Evolutionary conservation across 495 filamentous ascomycete genomes (phyloP).

Genomic region (Penicillium riverlandense): DNA sequence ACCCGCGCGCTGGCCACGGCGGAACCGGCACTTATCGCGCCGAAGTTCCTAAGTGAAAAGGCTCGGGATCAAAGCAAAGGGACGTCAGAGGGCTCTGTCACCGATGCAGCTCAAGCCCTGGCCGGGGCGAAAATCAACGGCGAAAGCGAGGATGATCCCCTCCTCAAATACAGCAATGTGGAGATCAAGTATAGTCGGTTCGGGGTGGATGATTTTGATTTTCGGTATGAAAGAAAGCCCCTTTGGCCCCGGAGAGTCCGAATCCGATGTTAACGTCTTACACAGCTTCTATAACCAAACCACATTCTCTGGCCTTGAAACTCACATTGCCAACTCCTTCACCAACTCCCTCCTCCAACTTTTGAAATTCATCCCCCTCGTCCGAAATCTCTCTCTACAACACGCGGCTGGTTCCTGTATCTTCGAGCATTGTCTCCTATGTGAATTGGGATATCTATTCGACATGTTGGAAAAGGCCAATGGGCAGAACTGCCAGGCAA

Average conservation of each 20-base stretch:
- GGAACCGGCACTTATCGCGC: conserved; percentile 55
- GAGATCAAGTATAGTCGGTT: conserved; percentile 98
- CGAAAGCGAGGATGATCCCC: conserved; percentile 62
- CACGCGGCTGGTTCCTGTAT: conserved; percentile 81
- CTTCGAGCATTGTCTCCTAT: conserved; percentile 76
- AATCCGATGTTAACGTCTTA: conserved; percentile 3
- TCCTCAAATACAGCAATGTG: conserved; percentile 78
- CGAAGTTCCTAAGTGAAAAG: conserved; percentile 92
- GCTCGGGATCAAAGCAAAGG: conserved; percentile 57
- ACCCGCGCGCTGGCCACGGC: conserved; percentile 46
- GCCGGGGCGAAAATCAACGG: conserved; percentile 52
- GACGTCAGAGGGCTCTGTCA: conserved; percentile 45
- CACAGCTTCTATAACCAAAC: conserved; percentile 88
- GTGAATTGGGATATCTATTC: conserved; percentile 91
- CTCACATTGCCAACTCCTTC: conserved; percentile 93
- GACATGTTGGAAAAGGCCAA: conserved; percentile 97
- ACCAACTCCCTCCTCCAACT: conserved; percentile 90
- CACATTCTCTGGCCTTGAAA: conserved; percentile 82
- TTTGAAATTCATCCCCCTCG: conserved; percentile 77
- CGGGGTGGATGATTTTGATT: conserved; percentile 97
- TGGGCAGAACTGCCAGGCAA: conserved; percentile 92
- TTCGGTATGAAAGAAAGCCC: conserved; percentile 53
- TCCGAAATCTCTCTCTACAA: conserved; percentile 84
- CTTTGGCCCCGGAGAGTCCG: background rate
- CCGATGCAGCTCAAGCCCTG: conserved; percentile 56